A percentile compares a stretch with the other conserved stretches of the same genome.
Evolutionary conservation across 345 rosid genomes (phyloP).

Genomic region (Excoecaria agallocha): DNA sequence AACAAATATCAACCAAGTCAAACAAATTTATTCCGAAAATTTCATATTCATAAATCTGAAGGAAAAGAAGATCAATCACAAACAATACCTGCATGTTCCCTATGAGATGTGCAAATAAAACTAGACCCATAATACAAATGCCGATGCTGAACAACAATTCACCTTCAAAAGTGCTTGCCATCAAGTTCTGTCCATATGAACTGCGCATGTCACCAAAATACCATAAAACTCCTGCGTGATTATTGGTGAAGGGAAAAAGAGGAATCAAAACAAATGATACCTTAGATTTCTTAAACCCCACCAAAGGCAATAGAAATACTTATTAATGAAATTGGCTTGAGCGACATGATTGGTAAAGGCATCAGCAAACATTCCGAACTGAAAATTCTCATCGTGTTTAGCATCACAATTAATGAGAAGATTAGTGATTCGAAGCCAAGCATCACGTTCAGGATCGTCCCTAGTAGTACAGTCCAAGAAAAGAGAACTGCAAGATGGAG

Average conservation of each 20-base stretch:
- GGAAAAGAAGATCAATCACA: neutral
- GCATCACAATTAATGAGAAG: constrained; percentile 4
- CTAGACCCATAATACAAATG: constrained; percentile 6
- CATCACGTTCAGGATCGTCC: neutral
- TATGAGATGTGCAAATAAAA: constrained; percentile 7
- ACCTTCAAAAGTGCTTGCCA: neutral
- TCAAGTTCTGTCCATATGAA: constrained; percentile 13
- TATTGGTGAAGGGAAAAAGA: neutral
- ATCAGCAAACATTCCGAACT: constrained; percentile 9
- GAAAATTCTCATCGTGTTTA: neutral
- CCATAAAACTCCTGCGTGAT: neutral
- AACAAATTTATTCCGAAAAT: neutral
- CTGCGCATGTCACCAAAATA: neutral
- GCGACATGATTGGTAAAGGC: constrained; percentile 9
- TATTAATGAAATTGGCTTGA: neutral
- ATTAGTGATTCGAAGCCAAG: constrained; percentile 4
- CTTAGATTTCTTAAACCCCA: constrained; percentile 11
- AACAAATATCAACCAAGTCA: neutral
- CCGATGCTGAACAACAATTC: constrained; percentile 2
- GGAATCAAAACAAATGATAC: neutral
- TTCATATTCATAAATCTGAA: neutral
- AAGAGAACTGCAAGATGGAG: neutral
- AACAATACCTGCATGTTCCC: constrained; percentile 12
- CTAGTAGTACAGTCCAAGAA: neutral
- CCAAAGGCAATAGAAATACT: constrained; percentile 10